Evolutionary conservation across 306 rosid species (phyloP), one percentile per base, ranked within the genome.

Genomic region (Arachis stenosperma): DNA sequence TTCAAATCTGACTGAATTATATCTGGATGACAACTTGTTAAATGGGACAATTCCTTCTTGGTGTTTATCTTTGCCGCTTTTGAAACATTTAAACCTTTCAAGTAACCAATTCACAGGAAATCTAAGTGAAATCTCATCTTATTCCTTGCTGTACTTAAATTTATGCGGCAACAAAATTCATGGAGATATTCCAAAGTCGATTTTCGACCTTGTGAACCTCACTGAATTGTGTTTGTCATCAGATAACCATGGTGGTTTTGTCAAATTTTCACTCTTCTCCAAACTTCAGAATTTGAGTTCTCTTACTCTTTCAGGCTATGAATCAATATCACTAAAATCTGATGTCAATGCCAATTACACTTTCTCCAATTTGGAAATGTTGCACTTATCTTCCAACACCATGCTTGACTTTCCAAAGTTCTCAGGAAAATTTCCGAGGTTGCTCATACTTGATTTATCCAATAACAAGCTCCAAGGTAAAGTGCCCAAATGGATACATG

Each of bases 401-500:
- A 9, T 48, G 2, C 9, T n/a, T 48, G n/a, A 10, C 11, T 48
- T 48, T 48, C 14, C 53, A 3, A 48, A 0, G 9, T 48, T 48
- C 4, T 48, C 5, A 5, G 5, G 53, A 48, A 9, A 48, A 48
- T 9, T 10, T 48, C 53, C 51, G 3, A 46, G 11, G 9, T 10
- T 48, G 53, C 3, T 3, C 9, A 9, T 0, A 0, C 41, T 79
- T 12, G 51, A 74, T 27, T 75, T 81, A 17, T 80, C 84, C 4
- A 17, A 62, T 53, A 69, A 63, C 48, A 43, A 29, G 43, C 70
- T 69, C 22, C 3, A 3, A 0, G 77, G 74, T 2, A 29, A 2
- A 2, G 14, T 80, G 46, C 69, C 77, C 2, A 3, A 75, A 29
- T 80, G 84, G 80, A 0, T 71, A 11, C 7, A 5, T 10, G 13